A percentile compares a stretch with the other conserved stretches of the same genome.
These are phyloP conservation scores for Warburgia ugandensis DNA, from an alignment of 164 flowering plant species.

Conservation along the genomic window DNA sequence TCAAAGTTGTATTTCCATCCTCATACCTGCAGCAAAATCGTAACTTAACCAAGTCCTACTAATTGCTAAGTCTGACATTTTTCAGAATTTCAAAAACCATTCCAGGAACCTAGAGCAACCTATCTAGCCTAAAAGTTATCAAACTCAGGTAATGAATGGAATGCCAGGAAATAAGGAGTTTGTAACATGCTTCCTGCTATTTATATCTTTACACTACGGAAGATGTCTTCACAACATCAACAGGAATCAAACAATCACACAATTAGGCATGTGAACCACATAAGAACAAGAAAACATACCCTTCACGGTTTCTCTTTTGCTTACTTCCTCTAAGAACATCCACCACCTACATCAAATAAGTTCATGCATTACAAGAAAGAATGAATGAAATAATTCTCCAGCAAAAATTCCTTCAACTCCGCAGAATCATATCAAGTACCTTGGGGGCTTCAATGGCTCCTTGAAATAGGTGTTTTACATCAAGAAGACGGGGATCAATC, in stretches of 20 bases:
- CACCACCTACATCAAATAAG: conserved; percentile 38
- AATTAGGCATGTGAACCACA: neutral
- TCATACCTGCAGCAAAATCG: conserved; percentile 49
- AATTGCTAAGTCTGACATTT: too few species aligned
- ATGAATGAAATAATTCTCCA: too few species aligned
- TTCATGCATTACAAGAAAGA: neutral
- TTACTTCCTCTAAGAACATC: conserved; percentile 77
- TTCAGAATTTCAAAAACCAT: too few species aligned
- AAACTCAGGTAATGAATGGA: too few species aligned
- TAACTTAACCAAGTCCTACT: too few species aligned
- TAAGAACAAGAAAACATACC: conserved; percentile 39
- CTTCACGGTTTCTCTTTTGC: conserved; percentile 87
- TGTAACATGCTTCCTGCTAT: too few species aligned
- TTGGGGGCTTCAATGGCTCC: conserved; percentile 55
- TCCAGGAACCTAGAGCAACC: too few species aligned
- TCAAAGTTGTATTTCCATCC: conserved; percentile 54
- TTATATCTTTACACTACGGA: neutral
- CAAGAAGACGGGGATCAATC: conserved; percentile 96
- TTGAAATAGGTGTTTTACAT: conserved; percentile 70
- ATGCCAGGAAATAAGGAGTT: too few species aligned
- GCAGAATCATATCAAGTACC: conserved; percentile 31
- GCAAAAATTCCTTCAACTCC: neutral
- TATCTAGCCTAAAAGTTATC: too few species aligned
- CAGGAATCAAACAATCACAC: too few species aligned
- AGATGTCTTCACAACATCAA: too few species aligned